Conservation (phyloP, 1,284 basidiomycete species). For the Rhodotorula sp. region DNA sequence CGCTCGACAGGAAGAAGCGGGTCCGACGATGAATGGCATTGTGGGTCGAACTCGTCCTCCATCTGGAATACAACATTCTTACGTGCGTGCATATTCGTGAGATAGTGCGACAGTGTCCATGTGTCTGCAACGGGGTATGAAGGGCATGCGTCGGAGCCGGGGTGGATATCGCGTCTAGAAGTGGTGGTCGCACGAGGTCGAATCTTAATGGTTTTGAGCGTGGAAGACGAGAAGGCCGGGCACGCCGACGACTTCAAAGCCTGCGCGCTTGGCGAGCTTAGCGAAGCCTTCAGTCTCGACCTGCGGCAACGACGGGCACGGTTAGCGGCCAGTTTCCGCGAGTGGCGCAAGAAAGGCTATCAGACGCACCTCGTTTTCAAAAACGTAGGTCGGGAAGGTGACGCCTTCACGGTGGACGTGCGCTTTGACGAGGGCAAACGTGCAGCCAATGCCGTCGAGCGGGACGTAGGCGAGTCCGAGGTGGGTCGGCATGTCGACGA, state of each 20-base stretch:
- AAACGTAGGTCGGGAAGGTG: conserved; percentile 35
- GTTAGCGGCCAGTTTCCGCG: neutral
- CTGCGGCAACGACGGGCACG: neutral
- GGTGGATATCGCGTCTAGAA: neutral
- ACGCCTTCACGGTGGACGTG: conserved; percentile 34
- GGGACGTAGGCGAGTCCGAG: conserved; percentile 31
- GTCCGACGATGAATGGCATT: neutral
- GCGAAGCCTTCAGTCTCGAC: conserved; percentile 35
- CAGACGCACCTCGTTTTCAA: conserved; percentile 29
- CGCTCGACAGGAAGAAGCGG: neutral
- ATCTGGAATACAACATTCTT: no score
- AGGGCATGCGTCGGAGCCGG: no score
- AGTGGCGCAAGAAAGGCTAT: neutral
- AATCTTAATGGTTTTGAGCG: conserved; percentile 23
- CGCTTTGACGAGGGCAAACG: conserved; percentile 36
- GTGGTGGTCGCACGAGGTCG: neutral
- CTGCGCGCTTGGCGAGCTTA: conserved; percentile 30
- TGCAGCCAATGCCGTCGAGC: conserved; percentile 37
- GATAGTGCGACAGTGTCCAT: no score
- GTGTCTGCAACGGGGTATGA: no score
- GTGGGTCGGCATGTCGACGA: conserved; percentile 38
- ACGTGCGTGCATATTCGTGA: no score
- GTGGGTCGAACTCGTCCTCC: no score
- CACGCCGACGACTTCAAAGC: conserved; percentile 34
- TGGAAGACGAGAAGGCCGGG: conserved; percentile 32